Percentiles rank a stretch among this genome's conserved stretches.
phyloP scores from a whole-genome alignment of 2,329 filamentous ascomycete genomes.

The Ophiocordyceps camponoti-saundersi region DNA sequence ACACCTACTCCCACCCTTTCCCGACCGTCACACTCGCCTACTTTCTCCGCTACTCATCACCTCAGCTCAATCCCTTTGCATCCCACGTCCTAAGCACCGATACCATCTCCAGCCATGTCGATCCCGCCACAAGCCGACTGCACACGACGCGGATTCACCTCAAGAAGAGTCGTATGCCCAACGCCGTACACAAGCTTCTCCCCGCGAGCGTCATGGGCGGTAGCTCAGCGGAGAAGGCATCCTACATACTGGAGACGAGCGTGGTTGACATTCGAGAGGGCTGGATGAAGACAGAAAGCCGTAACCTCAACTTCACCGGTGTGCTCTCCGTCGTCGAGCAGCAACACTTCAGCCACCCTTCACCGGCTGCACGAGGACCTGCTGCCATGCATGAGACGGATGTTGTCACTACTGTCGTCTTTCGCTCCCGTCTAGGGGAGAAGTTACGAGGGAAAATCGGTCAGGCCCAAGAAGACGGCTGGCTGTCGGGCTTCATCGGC shows the following conservation, averaged over 20 bases:
- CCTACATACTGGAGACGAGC: constrained; percentile 66
- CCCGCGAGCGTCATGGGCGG: constrained; percentile 54
- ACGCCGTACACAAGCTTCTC: constrained; percentile 58
- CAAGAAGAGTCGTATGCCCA: constrained; percentile 64
- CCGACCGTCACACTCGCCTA: constrained; percentile 75
- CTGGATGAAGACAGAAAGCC: constrained; percentile 69
- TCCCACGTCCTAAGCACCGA: constrained; percentile 72
- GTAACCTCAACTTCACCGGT: constrained; percentile 69
- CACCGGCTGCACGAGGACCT: constrained; percentile 8
- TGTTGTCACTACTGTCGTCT: constrained; percentile 57
- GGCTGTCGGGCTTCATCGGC: constrained; percentile 34
- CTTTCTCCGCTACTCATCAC: constrained; percentile 69
- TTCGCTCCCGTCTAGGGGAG: constrained; percentile 56
- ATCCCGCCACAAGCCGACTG: constrained; percentile 55
- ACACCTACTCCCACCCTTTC: constrained; percentile 66
- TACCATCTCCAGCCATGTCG: constrained; percentile 58
- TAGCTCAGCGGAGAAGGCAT: constrained; percentile 45
- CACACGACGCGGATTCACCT: constrained; percentile 67
- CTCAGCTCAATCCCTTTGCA: constrained; percentile 58
- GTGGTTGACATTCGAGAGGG: constrained; percentile 65
- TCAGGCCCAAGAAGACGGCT: constrained; percentile 27
- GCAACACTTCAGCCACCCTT: constrained; percentile 44
- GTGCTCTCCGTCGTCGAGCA: constrained; percentile 64
- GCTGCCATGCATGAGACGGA: constrained; percentile 31
- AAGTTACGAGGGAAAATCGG: constrained; percentile 39